Evolutionary conservation across 306 rosid species (phyloP), one percentile per base, ranked within the genome.

Genomic region (Inga oerstediana): DNA sequence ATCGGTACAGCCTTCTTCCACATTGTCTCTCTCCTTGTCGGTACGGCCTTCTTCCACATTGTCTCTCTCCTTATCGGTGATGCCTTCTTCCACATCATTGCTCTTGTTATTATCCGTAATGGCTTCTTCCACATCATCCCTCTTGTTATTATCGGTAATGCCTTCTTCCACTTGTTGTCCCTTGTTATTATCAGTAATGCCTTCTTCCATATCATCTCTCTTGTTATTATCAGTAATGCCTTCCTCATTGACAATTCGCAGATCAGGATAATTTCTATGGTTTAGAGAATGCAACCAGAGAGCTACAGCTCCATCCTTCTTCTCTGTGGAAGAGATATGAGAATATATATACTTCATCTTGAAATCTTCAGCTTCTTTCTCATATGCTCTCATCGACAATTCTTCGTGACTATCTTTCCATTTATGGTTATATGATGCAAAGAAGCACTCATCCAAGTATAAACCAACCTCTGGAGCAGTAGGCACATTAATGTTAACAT

Each of bases 401-500:
- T 92, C 97, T 84, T 95, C 96, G 77, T 95, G 99, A 80, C 83
- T 93, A 72, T 90, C 98, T 82, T 91, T 93, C 99, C 99, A 95
- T 85, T 95, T 95, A 76, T 93, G 85, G 87, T 95, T 95, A 77
- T 95, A 95, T 11, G 99, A 95, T 59, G 94, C 0, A 83, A 90
- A 95, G 84, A 92, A 80, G 83, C 99, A 95, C 89, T 95, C 99
- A 10, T 95, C 98, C 85, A 93, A 88, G 89, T 86, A 95, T 73
- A 95, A 89, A 35, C 99, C 99, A 83, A 92, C 93, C 86, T 95
- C 99, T n/a, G 99, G 98, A 34, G 98, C 99, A 27, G 97, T 95
- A 54, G 99, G 99, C 84, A 95, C 96, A 76, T 87, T 95, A 45
- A 95, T 83, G 85, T 87, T 89, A 22, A 92, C 88, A 72, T 93